Evolutionary conservation across 2,329 filamentous ascomycete species (phyloP).

Genomic region (Aulographum hederae): DNA sequence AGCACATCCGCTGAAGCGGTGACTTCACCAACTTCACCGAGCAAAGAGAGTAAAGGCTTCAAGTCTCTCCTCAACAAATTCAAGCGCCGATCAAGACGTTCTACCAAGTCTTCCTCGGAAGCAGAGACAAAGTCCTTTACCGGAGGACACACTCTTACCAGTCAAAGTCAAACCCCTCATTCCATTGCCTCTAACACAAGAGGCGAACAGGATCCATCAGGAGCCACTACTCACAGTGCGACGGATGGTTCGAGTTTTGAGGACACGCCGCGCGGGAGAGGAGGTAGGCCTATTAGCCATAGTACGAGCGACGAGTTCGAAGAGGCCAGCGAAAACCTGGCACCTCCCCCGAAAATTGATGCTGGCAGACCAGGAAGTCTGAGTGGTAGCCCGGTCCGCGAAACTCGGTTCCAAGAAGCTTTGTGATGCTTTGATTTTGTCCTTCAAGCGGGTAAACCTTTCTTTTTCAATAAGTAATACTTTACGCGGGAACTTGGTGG

Average conservation of each 20-base stretch:
- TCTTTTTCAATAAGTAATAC: too few relatives aligned
- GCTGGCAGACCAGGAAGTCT: too few relatives aligned
- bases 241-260: constrained; percentile 5
- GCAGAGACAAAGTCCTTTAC: background rate
- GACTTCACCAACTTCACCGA: background rate
- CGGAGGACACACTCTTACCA: constrained; percentile 2
- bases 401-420: too few relatives aligned
- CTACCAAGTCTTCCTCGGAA: too few relatives aligned
- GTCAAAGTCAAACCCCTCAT: background rate
- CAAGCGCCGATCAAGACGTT: constrained; percentile 20
- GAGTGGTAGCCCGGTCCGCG: too few relatives aligned
- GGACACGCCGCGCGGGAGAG: constrained; percentile 9
- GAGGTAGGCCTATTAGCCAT: constrained; percentile 14
- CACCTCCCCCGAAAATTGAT: too few relatives aligned
- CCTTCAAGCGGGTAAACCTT: too few relatives aligned
- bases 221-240: background rate
- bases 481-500: too few relatives aligned
- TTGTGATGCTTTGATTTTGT: too few relatives aligned
- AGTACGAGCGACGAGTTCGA: constrained; percentile 28
- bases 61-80: constrained; percentile 19
- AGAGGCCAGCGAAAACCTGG: constrained; percentile 34
- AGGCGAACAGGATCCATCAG: background rate
- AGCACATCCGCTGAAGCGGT: background rate
- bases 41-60: constrained; percentile 11
- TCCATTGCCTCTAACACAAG: background rate